phyloP scores from a whole-genome alignment of 2,329 filamentous ascomycete species.

The Leptographium lundbergii region DNA sequence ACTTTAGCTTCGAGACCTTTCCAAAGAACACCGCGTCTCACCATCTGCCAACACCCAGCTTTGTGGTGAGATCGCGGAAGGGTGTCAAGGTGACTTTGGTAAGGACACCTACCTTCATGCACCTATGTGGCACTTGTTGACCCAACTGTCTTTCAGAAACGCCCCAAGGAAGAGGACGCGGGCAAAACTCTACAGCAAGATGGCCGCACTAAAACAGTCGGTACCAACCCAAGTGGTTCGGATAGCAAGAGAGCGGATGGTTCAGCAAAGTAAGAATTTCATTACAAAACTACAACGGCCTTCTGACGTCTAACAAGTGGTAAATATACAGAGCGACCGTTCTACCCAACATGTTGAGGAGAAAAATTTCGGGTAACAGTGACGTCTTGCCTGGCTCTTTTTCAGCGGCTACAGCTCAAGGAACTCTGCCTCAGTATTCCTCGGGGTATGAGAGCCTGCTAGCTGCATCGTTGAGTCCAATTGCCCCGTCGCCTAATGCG shows the following conservation, averaged over 20 bases:
- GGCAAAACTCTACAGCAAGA: not conserved
- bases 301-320: not conserved
- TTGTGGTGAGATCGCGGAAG: conserved; percentile 1
- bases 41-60: not conserved
- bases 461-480: conserved; percentile 8
- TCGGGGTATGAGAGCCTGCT: conserved; percentile 9
- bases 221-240: not conserved
- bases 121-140: not conserved
- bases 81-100: conserved; percentile 12
- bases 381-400: conserved; percentile 26
- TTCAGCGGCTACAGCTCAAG: conserved; percentile 38
- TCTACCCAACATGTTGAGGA: conserved; percentile 36
- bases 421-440: conserved; percentile 25
- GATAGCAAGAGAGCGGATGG: not conserved
- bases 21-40: not conserved
- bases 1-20: not conserved
- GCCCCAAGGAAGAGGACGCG: not conserved
- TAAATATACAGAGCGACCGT: conserved; percentile 25
- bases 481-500: conserved; percentile 5
- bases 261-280: not conserved
- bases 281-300: not conserved
- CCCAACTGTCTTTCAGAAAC: not conserved
- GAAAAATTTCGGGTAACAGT: conserved; percentile 28
- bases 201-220: not conserved
- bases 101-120: not conserved